These are phyloP conservation scores for Phoenix roebelenii DNA, from an alignment of 176 grass and related monocot species.

Conservation along the genomic window DNA sequence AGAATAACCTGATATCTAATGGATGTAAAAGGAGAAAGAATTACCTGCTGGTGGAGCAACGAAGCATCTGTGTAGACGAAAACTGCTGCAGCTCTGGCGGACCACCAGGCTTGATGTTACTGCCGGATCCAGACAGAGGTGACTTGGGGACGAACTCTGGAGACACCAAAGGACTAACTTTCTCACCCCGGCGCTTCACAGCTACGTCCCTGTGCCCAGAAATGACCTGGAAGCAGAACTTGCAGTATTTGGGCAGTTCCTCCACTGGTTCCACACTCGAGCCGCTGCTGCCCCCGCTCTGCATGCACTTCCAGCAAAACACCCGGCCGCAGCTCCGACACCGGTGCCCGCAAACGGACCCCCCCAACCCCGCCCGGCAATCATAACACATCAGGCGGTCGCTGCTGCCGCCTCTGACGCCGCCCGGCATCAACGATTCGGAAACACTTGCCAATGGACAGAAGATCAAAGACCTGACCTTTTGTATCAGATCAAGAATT, in stretches of 20 bases:
- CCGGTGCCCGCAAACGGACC: background rate
- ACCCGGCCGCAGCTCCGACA: conserved; percentile 12
- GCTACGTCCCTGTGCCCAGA: background rate
- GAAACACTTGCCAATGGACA: conserved; percentile 21
- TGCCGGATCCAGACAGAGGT: conserved; percentile 38
- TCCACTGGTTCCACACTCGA: conserved; percentile 3
- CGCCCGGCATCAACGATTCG: conserved; percentile 21
- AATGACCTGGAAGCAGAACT: conserved; percentile 7
- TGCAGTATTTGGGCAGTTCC: background rate
- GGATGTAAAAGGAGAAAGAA: background rate
- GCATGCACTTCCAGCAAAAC: conserved; percentile 16
- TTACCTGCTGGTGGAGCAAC: conserved; percentile 33
- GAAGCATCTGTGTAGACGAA: conserved; percentile 37
- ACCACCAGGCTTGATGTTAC: conserved; percentile 5
- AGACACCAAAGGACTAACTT: conserved; percentile 12
- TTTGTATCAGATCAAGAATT: conserved; percentile 44
- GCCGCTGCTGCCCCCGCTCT: background rate
- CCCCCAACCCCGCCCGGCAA: conserved; percentile 8
- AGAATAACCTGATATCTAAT: too few relatives aligned
- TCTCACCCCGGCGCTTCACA: background rate
- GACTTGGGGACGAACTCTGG: conserved; percentile 4
- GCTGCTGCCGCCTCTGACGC: background rate
- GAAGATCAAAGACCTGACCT: conserved; percentile 41
- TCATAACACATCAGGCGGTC: conserved; percentile 28
- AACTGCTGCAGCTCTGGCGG: conserved; percentile 36